These are phyloP conservation scores for Echinosophora koreensis DNA, from an alignment of 306 rosid genomes.

Conservation along the genomic window DNA sequence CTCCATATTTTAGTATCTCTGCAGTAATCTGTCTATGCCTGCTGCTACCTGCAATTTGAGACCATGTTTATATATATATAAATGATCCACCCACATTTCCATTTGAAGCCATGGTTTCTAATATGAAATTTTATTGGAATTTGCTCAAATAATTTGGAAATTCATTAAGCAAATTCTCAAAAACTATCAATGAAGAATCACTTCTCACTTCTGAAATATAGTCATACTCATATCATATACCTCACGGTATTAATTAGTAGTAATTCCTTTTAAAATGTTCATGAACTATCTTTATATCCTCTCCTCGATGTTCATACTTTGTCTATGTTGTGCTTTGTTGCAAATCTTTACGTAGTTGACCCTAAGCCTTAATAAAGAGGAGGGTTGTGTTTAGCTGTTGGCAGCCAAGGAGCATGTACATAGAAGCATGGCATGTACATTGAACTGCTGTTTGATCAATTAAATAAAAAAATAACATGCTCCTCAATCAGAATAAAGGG, in stretches of 20 bases:
- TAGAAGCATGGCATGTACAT: neutral
- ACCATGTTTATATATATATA: neutral
- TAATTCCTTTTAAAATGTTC: neutral
- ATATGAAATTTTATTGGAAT: constrained; percentile 3
- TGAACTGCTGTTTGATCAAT: neutral
- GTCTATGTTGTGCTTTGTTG: too few species aligned
- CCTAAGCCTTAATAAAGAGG: too few species aligned
- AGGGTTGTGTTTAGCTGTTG: neutral
- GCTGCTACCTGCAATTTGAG: constrained; percentile 67
- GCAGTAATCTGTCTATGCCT: constrained; percentile 50
- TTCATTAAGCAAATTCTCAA: neutral
- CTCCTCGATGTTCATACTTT: neutral
- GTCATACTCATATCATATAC: neutral
- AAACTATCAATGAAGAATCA: neutral
- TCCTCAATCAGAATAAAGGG: constrained; percentile 9
- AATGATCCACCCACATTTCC: constrained; percentile 31
- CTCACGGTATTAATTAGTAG: neutral
- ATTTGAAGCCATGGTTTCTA: constrained; percentile 8
- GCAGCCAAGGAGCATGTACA: neutral
- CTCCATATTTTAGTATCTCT: constrained; percentile 61
- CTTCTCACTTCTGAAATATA: neutral
- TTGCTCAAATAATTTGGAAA: neutral
- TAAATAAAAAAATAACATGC: neutral
- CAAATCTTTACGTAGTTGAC: too few species aligned
- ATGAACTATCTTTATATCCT: neutral